Percentiles rank a stretch among this genome's conserved stretches.
Conservation (phyloP, 331 rosid species). For the Telfairia occidentalis region DNA sequence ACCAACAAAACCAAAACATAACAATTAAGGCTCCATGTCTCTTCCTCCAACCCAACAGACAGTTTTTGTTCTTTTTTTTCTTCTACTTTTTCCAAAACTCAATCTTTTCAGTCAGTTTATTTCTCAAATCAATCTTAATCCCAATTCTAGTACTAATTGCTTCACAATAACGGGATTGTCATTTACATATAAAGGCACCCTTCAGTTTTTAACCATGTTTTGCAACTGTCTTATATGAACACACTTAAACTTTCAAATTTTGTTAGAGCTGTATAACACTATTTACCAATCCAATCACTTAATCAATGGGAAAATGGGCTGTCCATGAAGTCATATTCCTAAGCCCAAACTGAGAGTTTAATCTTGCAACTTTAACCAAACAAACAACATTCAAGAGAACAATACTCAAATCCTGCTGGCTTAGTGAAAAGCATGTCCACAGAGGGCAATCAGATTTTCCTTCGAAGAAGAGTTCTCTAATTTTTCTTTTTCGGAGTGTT, state of each 20-base stretch:
- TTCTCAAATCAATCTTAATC: too few species aligned
- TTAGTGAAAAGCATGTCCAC: background rate
- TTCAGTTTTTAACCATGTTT: too few species aligned
- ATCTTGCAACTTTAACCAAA: background rate
- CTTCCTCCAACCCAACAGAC: background rate
- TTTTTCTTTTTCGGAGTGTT: too few species aligned
- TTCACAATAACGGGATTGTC: too few species aligned
- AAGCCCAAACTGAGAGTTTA: background rate
- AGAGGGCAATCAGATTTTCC: too few species aligned
- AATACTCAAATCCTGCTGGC: background rate
- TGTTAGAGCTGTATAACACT: too few species aligned
- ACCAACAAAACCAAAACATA: background rate
- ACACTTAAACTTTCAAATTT: too few species aligned
- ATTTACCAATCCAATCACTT: background rate
- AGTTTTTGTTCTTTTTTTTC: background rate
- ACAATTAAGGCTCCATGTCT: background rate
- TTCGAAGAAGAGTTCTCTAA: too few species aligned
- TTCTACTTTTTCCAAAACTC: background rate
- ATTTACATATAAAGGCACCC: too few species aligned
- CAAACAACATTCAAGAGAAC: background rate
- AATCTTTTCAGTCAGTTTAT: background rate
- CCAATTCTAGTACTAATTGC: too few species aligned
- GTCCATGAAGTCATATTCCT: background rate
- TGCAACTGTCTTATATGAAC: too few species aligned
- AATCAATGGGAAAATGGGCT: background rate